phyloP scores from a whole-genome alignment of 1,139 yeast genomes.

The Pichia terricola region DNA sequence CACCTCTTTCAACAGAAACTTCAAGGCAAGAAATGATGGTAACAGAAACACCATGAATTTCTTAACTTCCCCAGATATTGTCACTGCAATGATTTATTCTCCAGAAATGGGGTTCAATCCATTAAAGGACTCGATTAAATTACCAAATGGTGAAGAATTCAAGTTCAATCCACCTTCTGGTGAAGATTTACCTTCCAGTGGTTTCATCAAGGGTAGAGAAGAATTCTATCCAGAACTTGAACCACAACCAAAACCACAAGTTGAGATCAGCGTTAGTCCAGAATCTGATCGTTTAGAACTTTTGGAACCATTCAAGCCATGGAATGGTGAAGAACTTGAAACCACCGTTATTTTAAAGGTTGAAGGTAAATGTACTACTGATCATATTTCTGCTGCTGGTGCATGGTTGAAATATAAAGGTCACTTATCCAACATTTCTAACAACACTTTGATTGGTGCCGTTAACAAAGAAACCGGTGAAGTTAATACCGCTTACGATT shows the following conservation, averaged over 20 bases:
- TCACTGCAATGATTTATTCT: slow-evolving; percentile 91
- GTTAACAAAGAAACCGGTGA: slow-evolving; percentile 95
- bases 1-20: slow-evolving; percentile 93
- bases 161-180: slow-evolving; percentile 77
- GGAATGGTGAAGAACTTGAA: slow-evolving; percentile 75
- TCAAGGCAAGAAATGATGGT: slow-evolving; percentile 95
- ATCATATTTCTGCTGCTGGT: slow-evolving; percentile 97
- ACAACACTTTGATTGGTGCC: slow-evolving; percentile 94
- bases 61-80: slow-evolving; percentile 93
- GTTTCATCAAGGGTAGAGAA: slow-evolving; percentile 74
- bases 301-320: slow-evolving; percentile 78
- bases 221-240: slow-evolving; percentile 78
- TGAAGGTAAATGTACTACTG: slow-evolving; percentile 97
- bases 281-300: slow-evolving; percentile 73
- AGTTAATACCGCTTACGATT: slow-evolving; percentile 82
- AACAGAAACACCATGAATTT: slow-evolving; percentile 95
- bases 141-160: slow-evolving; percentile 59
- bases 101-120: slow-evolving; percentile 90
- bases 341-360: slow-evolving; percentile 77
- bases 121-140: slow-evolving; percentile 59
- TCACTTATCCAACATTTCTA: slow-evolving; percentile 87
- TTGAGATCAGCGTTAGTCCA: slow-evolving; percentile 66
- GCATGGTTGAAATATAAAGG: slow-evolving; percentile 99
- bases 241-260: slow-evolving; percentile 66
- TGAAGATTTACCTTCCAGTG: slow-evolving; percentile 70